phyloP scores from a whole-genome alignment of 352 stramenopile genomes.

The Phytophthora melonis region DNA sequence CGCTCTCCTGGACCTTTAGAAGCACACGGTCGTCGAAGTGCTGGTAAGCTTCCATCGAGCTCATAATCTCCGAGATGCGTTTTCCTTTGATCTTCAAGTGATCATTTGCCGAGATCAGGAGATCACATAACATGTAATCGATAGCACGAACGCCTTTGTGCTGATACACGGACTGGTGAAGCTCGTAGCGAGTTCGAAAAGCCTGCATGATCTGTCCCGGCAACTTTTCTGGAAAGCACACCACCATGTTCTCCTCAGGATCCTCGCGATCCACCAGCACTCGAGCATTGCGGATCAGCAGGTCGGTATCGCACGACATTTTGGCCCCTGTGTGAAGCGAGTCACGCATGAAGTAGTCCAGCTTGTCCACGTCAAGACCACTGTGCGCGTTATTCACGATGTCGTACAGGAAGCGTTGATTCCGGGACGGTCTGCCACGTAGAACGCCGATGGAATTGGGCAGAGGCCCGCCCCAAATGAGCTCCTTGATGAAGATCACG shows the following conservation, averaged over 20 bases:
- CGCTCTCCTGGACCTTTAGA: slow-evolving; percentile 77
- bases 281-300: slow-evolving; percentile 80
- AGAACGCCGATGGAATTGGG: slow-evolving; percentile 42
- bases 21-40: slow-evolving; percentile 87
- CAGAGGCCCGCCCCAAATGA: slow-evolving; percentile 77
- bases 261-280: slow-evolving; percentile 73
- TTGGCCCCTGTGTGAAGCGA: slow-evolving; percentile 79
- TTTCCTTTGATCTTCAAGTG: slow-evolving; percentile 67
- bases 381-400: slow-evolving; percentile 91
- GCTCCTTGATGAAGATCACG: slow-evolving; percentile 80
- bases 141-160: slow-evolving; percentile 84
- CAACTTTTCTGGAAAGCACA: slow-evolving; percentile 92
- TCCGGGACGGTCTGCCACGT: slow-evolving; percentile 47
- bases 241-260: slow-evolving; percentile 46
- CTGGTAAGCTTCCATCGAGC: slow-evolving; percentile 78
- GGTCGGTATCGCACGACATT: slow-evolving; percentile 73
- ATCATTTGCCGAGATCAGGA: slow-evolving; percentile 74
- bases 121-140: slow-evolving; percentile 92
- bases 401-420: slow-evolving; percentile 86
- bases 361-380: slow-evolving; percentile 91
- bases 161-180: slow-evolving; percentile 91
- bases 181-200: slow-evolving; percentile 87
- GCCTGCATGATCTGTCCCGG: slow-evolving; percentile 88
- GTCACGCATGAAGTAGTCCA: slow-evolving; percentile 93
- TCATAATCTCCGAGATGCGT: slow-evolving; percentile 75